Evolutionary conservation across 805 yeast genomes (phyloP).

Genomic region (Nakazawaea ernobii): DNA sequence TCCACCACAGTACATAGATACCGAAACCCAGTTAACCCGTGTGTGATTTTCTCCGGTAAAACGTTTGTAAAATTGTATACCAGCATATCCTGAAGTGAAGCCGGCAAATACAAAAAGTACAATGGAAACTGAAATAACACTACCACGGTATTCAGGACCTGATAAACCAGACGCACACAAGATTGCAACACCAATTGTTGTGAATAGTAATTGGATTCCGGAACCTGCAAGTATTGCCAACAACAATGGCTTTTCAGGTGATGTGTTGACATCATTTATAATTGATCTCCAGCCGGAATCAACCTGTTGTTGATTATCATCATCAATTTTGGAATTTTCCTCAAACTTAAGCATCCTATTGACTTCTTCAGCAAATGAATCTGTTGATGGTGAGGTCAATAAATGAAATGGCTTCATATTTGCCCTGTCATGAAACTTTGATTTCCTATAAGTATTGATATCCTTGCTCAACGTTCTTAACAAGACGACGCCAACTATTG

Average conservation of each 20-base stretch:
- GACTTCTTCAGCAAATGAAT: slow-evolving; percentile 11
- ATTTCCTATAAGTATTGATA: slow-evolving; percentile 18
- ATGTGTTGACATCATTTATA: slow-evolving; percentile 45
- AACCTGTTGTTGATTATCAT: slow-evolving; percentile 2
- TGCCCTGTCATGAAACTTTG: not conserved
- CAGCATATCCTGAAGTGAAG: slow-evolving; percentile 65
- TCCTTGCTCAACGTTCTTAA: slow-evolving; percentile 50
- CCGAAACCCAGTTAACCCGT: slow-evolving; percentile 27
- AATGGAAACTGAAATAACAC: slow-evolving; percentile 56
- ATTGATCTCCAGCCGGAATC: slow-evolving; percentile 47
- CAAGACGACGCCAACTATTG: slow-evolving; percentile 61
- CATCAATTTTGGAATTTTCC: slow-evolving; percentile 18
- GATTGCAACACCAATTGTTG: slow-evolving; percentile 54
- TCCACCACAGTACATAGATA: slow-evolving; percentile 43
- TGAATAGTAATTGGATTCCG: slow-evolving; percentile 69
- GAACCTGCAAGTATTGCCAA: slow-evolving; percentile 60
- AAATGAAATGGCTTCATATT: not conserved
- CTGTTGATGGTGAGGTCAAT: slow-evolving; percentile 1
- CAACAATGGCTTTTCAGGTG: slow-evolving; percentile 42
- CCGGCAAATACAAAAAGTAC: slow-evolving; percentile 64
- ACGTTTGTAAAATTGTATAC: slow-evolving; percentile 56
- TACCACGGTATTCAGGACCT: slow-evolving; percentile 63
- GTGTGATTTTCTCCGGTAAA: slow-evolving; percentile 37
- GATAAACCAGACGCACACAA: slow-evolving; percentile 54
- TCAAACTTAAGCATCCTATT: slow-evolving; percentile 14